phyloP scores from a whole-genome alignment of 2,329 filamentous ascomycete genomes.

The Penicillium sp. region DNA sequence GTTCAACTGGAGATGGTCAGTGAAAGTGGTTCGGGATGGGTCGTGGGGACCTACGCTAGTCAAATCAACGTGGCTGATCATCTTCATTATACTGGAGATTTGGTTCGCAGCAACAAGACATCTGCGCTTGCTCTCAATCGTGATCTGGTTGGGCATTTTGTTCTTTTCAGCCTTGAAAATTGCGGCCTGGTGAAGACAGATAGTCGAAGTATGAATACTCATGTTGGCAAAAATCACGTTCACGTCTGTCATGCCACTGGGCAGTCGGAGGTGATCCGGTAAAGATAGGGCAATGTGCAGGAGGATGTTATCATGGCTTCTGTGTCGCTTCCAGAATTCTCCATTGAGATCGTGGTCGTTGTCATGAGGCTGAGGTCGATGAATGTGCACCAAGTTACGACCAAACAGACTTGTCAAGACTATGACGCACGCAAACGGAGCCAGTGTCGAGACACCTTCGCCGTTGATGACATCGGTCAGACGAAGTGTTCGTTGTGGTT shows the following conservation, averaged over 20 bases:
- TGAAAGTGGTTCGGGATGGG: slow-evolving; percentile 9
- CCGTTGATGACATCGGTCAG: slow-evolving; percentile 60
- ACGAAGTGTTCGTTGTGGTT: slow-evolving; percentile 69
- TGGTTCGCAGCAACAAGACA: slow-evolving; percentile 93
- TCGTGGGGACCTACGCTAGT: slow-evolving; percentile 65
- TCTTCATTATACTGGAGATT: slow-evolving; percentile 92
- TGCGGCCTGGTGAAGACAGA: slow-evolving; percentile 96
- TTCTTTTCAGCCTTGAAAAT: slow-evolving; percentile 97
- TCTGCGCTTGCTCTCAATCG: slow-evolving; percentile 85
- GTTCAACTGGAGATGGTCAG: slow-evolving; percentile 68
- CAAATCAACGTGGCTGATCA: slow-evolving; percentile 87
- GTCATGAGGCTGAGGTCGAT: slow-evolving; percentile 80
- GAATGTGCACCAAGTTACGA: slow-evolving; percentile 85
- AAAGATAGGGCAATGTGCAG: slow-evolving; percentile 82
- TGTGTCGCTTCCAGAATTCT: slow-evolving; percentile 93
- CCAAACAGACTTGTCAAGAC: slow-evolving; percentile 89
- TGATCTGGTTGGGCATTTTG: slow-evolving; percentile 71
- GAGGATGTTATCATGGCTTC: slow-evolving; percentile 84
- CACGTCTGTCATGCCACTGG: slow-evolving; percentile 70
- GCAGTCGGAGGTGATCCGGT: slow-evolving; percentile 78
- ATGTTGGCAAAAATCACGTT: slow-evolving; percentile 95
- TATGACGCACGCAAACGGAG: slow-evolving; percentile 76
- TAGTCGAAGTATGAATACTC: slow-evolving; percentile 94
- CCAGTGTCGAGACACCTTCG: slow-evolving; percentile 71
- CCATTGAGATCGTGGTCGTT: slow-evolving; percentile 86